These are phyloP conservation scores for Chytriomyces sp. DNA, from an alignment of 192 early-diverging fungal genomes.

Conservation along the genomic window DNA sequence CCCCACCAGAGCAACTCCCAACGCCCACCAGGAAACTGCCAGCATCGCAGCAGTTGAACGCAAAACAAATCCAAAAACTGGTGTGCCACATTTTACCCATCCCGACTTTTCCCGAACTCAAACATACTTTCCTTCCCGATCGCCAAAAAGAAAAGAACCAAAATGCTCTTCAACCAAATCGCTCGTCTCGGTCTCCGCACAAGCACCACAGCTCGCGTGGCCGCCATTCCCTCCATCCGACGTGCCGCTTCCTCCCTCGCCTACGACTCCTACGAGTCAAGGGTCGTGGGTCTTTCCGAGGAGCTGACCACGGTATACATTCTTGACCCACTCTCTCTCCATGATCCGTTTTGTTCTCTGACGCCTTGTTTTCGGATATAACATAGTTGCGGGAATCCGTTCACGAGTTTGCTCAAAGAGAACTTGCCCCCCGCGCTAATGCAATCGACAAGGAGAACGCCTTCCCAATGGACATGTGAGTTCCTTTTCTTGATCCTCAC, in stretches of 20 bases:
- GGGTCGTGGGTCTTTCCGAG: conserved; percentile 75
- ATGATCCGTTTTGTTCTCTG: not conserved
- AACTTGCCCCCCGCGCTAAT: conserved; percentile 79
- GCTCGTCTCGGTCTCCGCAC: not conserved
- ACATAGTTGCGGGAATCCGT: conserved; percentile 74
- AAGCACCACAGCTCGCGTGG: not conserved
- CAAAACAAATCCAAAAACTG: too few species aligned
- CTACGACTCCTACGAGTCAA: conserved; percentile 71
- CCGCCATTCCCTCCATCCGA: not conserved
- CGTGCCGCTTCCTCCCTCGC: conserved; percentile 12
- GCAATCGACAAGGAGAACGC: conserved; percentile 84
- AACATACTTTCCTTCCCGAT: too few species aligned
- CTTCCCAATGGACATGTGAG: conserved; percentile 74
- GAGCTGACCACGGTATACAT: conserved; percentile 68
- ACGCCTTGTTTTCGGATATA: not conserved
- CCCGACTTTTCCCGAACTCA: too few species aligned
- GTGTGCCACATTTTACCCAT: too few species aligned
- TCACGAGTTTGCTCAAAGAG: conserved; percentile 75
- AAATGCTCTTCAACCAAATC: not conserved
- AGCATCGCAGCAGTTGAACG: too few species aligned
- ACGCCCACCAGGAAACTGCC: too few species aligned
- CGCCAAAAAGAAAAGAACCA: not conserved
- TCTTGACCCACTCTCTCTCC: not conserved
- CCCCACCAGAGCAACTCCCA: too few species aligned
- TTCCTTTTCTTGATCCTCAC: too few species aligned